A percentile compares a stretch with the other conserved stretches of the same genome.
Conservation (phyloP, 1,284 basidiomycete genomes). For the Cutaneotrichosporon spelunceum region DNA sequence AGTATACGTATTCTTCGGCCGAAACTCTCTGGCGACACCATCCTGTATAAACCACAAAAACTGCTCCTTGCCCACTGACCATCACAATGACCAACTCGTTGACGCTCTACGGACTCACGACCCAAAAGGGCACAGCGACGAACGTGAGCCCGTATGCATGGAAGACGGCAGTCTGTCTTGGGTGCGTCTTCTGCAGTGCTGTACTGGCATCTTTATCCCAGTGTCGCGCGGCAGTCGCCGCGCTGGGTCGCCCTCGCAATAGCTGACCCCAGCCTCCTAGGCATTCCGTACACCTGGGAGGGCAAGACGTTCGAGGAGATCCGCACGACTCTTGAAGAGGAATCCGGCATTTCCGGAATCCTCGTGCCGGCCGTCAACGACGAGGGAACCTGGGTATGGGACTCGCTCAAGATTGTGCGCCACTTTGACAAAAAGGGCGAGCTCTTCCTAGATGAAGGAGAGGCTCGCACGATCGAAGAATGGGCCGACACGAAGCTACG, state of each 20-base stretch:
- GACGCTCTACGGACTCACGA: slow-evolving; percentile 17
- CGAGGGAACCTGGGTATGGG: slow-evolving; percentile 28
- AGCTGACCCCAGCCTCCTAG: slow-evolving; percentile 18
- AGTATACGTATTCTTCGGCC: no score
- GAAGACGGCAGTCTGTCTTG: slow-evolving; percentile 20
- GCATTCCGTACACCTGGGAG: slow-evolving; percentile 19
- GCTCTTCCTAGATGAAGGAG: slow-evolving; percentile 22
- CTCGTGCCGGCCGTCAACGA: slow-evolving; percentile 35
- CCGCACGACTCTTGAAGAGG: slow-evolving; percentile 30
- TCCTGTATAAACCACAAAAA: neutral
- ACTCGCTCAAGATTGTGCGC: slow-evolving; percentile 37
- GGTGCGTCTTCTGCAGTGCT: neutral
- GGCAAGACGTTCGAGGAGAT: slow-evolving; percentile 32
- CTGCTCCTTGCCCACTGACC: no score
- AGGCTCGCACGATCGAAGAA: slow-evolving; percentile 28
- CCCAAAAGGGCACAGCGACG: slow-evolving; percentile 13
- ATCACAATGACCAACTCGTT: neutral
- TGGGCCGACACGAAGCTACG: slow-evolving; percentile 32
- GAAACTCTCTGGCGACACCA: neutral
- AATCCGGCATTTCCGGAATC: slow-evolving; percentile 31
- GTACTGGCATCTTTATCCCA: neutral
- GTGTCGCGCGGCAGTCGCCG: no score
- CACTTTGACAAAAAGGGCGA: slow-evolving; percentile 30
- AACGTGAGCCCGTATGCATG: slow-evolving; percentile 22
- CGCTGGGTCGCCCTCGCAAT: no score